Evolutionary conservation across 2,329 filamentous ascomycete species (phyloP).

Genomic region (Sporothrix mexicana): DNA sequence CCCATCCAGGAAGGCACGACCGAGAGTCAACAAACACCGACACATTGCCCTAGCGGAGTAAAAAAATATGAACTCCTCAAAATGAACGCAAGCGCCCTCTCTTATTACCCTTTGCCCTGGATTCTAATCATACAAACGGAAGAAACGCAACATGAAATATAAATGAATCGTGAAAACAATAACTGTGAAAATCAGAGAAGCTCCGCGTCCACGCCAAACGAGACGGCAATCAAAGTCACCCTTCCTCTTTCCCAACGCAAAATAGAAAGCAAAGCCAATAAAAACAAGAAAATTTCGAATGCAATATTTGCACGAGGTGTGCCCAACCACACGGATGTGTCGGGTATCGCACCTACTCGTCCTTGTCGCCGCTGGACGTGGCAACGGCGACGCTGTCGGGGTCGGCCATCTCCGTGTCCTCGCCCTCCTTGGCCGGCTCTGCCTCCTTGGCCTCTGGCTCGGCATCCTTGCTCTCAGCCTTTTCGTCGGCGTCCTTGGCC

Average conservation of each 20-base stretch:
- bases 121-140: conserved; percentile 19
- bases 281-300: conserved; percentile 8
- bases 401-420: conserved; percentile 57
- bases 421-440: conserved; percentile 49
- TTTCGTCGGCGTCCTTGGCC: not conserved
- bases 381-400: conserved; percentile 48
- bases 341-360: conserved; percentile 31
- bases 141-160: not conserved
- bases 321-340: no score
- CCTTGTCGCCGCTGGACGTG: conserved; percentile 39
- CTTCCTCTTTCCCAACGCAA: not conserved
- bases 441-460: not conserved
- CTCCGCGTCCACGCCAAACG: conserved; percentile 25
- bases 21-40: not conserved
- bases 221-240: not conserved
- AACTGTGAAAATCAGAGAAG: not conserved
- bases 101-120: not conserved
- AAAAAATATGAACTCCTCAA: not conserved
- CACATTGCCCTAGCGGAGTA: not conserved
- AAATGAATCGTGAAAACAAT: conserved; percentile 2
- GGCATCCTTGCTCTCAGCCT: not conserved
- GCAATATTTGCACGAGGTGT: no score
- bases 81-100: not conserved
- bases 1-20: conserved; percentile 23
- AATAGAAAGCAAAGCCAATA: not conserved